A percentile compares a stretch with the other conserved stretches of the same genome.
These are phyloP conservation scores for Neurospora sp. DNA, from an alignment of 495 filamentous ascomycete genomes.

Conservation along the genomic window DNA sequence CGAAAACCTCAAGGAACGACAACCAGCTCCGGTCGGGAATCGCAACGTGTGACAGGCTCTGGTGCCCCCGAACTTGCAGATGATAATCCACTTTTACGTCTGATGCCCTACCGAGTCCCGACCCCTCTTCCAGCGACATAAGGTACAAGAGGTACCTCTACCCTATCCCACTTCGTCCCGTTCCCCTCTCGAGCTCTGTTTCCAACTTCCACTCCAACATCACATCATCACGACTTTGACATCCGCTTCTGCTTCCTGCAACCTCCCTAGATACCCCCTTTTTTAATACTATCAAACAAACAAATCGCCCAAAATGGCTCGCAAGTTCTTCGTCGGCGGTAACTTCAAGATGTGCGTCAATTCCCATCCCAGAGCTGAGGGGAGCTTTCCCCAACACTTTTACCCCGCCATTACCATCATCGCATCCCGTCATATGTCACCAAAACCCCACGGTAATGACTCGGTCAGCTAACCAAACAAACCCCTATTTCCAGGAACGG, in stretches of 20 bases:
- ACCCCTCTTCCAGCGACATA: neutral
- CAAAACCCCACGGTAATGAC: conserved; percentile 17
- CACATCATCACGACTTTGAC: neutral
- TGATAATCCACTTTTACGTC: neutral
- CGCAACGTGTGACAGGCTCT: neutral
- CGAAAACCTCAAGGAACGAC: neutral
- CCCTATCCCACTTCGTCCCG: neutral
- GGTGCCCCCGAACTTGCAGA: neutral
- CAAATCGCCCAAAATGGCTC: conserved; percentile 55
- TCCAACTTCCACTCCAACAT: neutral
- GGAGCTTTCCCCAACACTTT: conserved; percentile 3
- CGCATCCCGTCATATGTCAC: neutral
- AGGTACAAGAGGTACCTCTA: neutral
- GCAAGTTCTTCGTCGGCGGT: conserved; percentile 98
- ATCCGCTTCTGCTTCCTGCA: neutral
- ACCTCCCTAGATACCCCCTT: neutral
- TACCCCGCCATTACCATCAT: conserved; percentile 19
- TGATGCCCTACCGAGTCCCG: neutral
- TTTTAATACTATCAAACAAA: neutral
- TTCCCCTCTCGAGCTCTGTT: neutral
- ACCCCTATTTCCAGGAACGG: conserved; percentile 61
- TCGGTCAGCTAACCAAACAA: conserved; percentile 11
- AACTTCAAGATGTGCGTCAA: conserved; percentile 92
- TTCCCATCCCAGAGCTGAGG: neutral
- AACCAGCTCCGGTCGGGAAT: neutral